Evolutionary conservation across 163 green algal species (phyloP), one percentile per base, ranked within the genome.

Genomic region (Chloromonas sp.): DNA sequence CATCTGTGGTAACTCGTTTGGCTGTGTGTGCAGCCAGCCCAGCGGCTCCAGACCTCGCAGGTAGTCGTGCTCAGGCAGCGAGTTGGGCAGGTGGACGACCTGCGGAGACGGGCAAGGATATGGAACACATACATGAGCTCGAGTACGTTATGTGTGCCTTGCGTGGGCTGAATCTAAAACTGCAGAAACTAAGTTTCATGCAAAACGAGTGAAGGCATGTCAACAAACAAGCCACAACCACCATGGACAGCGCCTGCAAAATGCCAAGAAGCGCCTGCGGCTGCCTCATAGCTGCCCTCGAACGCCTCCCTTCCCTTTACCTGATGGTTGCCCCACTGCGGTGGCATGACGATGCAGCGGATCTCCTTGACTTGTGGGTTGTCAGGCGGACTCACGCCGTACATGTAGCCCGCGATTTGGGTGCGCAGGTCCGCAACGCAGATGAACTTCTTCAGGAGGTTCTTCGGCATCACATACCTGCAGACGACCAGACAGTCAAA

Each of bases 391-490:
- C 89, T 96, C 15, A 98, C 89, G 81, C 97, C 97, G 90, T 99
- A 99, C 90, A 99, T 90, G 90, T 96, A 98, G 74, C 94, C 97
- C 11, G 97, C 94, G 14, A 98, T 93, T 92, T 99, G 97, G 3
- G 97, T 99, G 80, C 97, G 93, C 84, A 99, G 92, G 92, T 99
- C 97, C 2, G 97, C 95, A 79, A 99, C 96, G 90, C 94, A 98
- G 88, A 99, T 98, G 93, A 99, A 99, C 92, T 98, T 98, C 91
- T 98, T 98, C 36, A 99, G 94, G 82, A 99, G 84, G 91, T 99
- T 99, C 92, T 99, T 99, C 81, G 97, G 97, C 93, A 99, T 91
- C 77, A 99, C 95, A 87, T 99, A 99, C 13, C 66, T 86, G 85
- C 74, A 81, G 60, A 36, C 36, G 36, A 36, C 36, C 36, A 36